phyloP scores from a whole-genome alignment of 2,329 filamentous ascomycete genomes.

The Colletotrichum sp. region DNA sequence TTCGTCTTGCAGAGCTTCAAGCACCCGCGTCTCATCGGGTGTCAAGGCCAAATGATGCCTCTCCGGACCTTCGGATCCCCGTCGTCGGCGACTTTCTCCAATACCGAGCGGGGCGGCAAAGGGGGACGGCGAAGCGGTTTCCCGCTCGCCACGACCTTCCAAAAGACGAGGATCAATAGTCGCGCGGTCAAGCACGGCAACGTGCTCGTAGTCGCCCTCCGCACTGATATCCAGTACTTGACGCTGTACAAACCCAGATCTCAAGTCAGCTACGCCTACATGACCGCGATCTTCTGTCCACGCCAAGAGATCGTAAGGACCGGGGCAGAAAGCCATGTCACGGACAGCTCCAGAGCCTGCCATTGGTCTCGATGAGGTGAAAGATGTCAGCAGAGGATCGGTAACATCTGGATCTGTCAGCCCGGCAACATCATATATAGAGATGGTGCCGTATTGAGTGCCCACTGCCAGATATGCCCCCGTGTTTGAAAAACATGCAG shows the following conservation, averaged over 20 bases:
- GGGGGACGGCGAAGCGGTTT: conserved; percentile 33
- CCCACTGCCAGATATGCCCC: conserved; percentile 76
- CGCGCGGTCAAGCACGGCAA: conserved; percentile 60
- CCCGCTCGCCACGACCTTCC: conserved; percentile 50
- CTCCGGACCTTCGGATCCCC: conserved; percentile 7
- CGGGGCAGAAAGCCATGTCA: conserved; percentile 90
- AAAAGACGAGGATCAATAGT: conserved; percentile 59
- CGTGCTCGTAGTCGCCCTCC: conserved; percentile 59
- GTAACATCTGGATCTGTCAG: conserved; percentile 45
- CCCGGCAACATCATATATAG: conserved; percentile 67
- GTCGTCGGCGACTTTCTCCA: conserved; percentile 13
- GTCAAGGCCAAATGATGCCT: conserved; percentile 50
- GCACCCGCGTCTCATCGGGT: conserved; percentile 58
- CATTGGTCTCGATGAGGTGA: conserved; percentile 77
- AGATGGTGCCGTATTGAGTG: conserved; percentile 81
- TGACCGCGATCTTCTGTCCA: conserved; percentile 90
- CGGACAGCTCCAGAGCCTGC: conserved; percentile 80
- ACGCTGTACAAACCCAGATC: conserved; percentile 68
- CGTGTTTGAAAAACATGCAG: conserved; percentile 76
- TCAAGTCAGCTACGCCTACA: conserved; percentile 75
- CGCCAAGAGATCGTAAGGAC: conserved; percentile 86
- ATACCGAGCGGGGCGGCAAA: conserved; percentile 38
- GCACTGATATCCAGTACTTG: conserved; percentile 72
- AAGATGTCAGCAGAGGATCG: conserved; percentile 74
- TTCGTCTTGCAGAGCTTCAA: conserved; percentile 61